Evolutionary conservation across 139 green algal species (phyloP), one percentile per base, ranked within the genome.

Genomic region (Chlorella sp.): DNA sequence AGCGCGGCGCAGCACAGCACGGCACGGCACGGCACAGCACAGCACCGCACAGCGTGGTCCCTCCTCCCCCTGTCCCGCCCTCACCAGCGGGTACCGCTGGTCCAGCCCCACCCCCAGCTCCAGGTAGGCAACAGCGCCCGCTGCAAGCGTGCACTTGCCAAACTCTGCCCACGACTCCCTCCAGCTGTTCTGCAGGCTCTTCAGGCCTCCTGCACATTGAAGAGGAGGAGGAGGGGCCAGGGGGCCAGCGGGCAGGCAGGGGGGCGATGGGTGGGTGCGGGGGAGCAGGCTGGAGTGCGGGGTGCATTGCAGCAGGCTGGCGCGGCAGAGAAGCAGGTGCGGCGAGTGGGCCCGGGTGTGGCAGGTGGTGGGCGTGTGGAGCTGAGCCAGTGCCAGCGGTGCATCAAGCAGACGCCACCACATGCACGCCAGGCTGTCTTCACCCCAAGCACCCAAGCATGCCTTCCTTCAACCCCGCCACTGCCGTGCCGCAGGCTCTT

Each of bases 51-150:
- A 57, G 48, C 48, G 48, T 9, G n/a, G n/a, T n/a, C n/a, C n/a
- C 60, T 68, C 60, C 14, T 18, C 60, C 60, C 14, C 60, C 14
- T 28, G 21, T 12, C 11, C 21, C 37, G 73, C 75, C n/a, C 83
- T 37, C 66, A 88, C 84, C 84, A 88, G 39, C 3, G 66, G 84
- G 68, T 88, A 88, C 1, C 0, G 7, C 28, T 36, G 39, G 84
- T 88, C 84, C 84, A 88, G 36, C 30, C 81, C 22, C 16, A 88
- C 14, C 0, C 84, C 84, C 26, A 81, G 68, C 5, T n/a, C 39
- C 16, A 88, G 39, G 66, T 88, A 88, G 0, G 32, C 19, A 28
- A 81, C 30, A 0, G 84, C 68, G 37, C 7, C 48, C 30, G 28
- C 15, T 0, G 68, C 84, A 0, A 68, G 24, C 1, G 68, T 81